Evolutionary conservation across 495 filamentous ascomycete species (phyloP), one percentile per base, ranked within the genome.

Genomic region (Hamigera avellanea): DNA sequence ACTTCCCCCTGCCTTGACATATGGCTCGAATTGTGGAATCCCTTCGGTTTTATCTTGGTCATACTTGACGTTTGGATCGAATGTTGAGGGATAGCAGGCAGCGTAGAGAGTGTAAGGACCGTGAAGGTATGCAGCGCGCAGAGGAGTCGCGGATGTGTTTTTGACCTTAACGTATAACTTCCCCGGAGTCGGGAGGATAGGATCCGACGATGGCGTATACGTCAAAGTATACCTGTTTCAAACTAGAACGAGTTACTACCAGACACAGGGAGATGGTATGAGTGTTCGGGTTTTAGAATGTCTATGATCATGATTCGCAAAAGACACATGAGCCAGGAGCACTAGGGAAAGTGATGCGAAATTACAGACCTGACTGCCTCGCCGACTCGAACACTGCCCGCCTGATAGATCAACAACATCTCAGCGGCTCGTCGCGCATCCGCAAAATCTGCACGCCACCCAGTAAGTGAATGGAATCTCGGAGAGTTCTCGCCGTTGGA

Each of bases 71-170:
- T 93, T 83, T 3, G 87, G 85, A 47, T 84, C 73, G 57, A 87
- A 95, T 26, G 67, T 70, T 0, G 78, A 66, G 3, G 87, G 85
- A 48, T 86, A 89, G 13, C 86, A 81, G 27, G 89, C 78, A 7
- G 86, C 75, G 44, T 86, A 84, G 7, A 96, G 69, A 1, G 78
- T 93, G 56, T 98, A 98, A 2, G 91, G 91, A 1, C 91, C 91
- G 58, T 93, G 91, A 27, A 98, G 75, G 52, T 95, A 98, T 26
- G 91, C 91, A 32, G 91, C 91, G 45, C 91, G 83, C 9, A 96
- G 66, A 3, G 91, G 79, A 39, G 89, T 82, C 10, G 87, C 78
- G 14, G 84, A 88, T n/a, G 81, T 84, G 48, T 98, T 98, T 49
- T 81, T 86, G 53, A 98, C 76, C 42, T 80, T 82, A 27, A 98